These are phyloP conservation scores for Chenopodium quinoa DNA, from an alignment of 148 eudicot genomes.

Conservation along the genomic window DNA sequence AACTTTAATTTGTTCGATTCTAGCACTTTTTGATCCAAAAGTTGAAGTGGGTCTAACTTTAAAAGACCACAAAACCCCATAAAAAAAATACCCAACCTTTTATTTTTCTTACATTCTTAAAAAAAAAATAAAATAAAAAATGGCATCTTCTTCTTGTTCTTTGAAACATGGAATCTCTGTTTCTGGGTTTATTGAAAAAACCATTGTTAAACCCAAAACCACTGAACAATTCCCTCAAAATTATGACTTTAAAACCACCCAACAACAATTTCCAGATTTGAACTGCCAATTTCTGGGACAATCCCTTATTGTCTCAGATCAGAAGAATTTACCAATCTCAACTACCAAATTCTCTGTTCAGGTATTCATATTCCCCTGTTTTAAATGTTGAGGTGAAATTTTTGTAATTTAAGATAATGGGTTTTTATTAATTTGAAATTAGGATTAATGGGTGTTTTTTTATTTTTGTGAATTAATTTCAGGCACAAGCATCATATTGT, in stretches of 20 bases:
- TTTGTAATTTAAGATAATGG: background rate
- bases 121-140: conserved; percentile 12
- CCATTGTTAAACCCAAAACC: conserved; percentile 9
- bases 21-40: conserved; percentile 31
- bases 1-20: background rate
- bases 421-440: background rate
- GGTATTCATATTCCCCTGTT: conserved; percentile 22
- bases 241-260: conserved; percentile 8
- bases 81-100: background rate
- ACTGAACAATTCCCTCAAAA: conserved; percentile 10
- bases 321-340: background rate
- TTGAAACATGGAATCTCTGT: conserved; percentile 20
- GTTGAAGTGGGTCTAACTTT: conserved; percentile 26
- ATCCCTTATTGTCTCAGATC: conserved; percentile 26
- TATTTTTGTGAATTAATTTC: conserved; percentile 3
- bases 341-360: conserved; percentile 22
- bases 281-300: conserved; percentile 29
- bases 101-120: background rate
- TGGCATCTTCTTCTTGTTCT: conserved; percentile 44
- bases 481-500: conserved; percentile 59
- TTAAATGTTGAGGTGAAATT: background rate
- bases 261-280: conserved; percentile 8
- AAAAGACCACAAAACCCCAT: conserved; percentile 12
- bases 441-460: background rate
- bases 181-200: conserved; percentile 18